These are phyloP conservation scores for Vitis hybrid DNA, from an alignment of 177 flowering plant genomes.

Conservation along the genomic window DNA sequence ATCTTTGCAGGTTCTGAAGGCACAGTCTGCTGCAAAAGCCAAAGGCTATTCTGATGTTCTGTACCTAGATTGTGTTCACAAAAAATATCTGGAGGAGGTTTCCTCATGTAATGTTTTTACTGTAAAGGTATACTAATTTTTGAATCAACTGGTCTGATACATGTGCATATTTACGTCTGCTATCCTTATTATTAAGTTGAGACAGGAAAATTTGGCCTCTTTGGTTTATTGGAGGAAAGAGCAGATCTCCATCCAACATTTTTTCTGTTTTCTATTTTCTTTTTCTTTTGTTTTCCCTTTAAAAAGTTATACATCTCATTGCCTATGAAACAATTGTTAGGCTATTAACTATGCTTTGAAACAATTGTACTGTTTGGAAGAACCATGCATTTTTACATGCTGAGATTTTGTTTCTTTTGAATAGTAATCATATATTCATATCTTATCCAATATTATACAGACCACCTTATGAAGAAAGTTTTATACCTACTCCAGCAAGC, in stretches of 20 bases:
- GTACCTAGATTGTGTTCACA: conserved; percentile 85
- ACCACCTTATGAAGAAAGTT: no score
- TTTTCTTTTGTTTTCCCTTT: not conserved
- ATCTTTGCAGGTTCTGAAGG: conserved; percentile 74
- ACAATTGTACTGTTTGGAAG: not conserved
- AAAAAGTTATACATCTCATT: not conserved
- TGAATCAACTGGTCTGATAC: not conserved
- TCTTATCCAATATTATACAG: not conserved
- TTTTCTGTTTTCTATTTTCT: not conserved
- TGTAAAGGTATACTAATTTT: conserved; percentile 68
- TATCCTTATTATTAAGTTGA: no score
- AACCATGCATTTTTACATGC: no score
- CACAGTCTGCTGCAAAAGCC: conserved; percentile 84
- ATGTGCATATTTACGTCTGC: not conserved
- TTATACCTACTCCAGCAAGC: not conserved
- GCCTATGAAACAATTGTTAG: not conserved
- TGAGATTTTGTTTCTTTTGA: no score
- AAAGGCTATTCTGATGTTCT: conserved; percentile 92
- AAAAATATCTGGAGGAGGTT: conserved; percentile 89
- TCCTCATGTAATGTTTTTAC: conserved; percentile 91
- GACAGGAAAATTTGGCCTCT: no score
- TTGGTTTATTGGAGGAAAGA: no score
- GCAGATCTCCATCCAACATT: no score
- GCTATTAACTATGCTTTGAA: not conserved
- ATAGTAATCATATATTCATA: no score